These are phyloP conservation scores for Pseudocercospora crystallina DNA, from an alignment of 2,329 filamentous ascomycete genomes.

Conservation along the genomic window DNA sequence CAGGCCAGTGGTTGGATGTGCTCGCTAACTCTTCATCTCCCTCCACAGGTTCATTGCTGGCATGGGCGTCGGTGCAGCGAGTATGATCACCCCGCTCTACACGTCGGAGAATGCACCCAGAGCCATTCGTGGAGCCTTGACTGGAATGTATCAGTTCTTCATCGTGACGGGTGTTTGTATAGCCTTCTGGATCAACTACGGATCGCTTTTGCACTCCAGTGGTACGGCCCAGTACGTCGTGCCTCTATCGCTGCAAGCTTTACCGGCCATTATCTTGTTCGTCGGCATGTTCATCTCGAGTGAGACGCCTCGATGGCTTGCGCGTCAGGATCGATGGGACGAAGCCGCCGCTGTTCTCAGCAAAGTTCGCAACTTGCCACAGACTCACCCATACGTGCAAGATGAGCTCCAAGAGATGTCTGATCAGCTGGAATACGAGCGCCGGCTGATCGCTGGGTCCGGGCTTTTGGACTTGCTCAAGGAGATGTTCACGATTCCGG, in stretches of 20 bases:
- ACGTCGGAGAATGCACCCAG: constrained; percentile 50
- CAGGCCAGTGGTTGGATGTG: constrained; percentile 63
- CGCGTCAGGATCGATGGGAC: constrained; percentile 68
- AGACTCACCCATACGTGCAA: constrained; percentile 59
- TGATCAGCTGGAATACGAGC: constrained; percentile 66
- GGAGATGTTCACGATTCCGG: constrained; percentile 67
- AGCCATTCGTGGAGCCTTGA: constrained; percentile 54
- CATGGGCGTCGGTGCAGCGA: constrained; percentile 35
- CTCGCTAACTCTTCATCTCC: constrained; percentile 21
- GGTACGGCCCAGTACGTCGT: constrained; percentile 52
- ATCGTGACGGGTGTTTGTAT: constrained; percentile 38
- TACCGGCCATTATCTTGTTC: constrained; percentile 63
- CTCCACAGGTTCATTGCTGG: constrained; percentile 50
- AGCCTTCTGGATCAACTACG: constrained; percentile 51
- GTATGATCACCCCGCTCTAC: constrained; percentile 61
- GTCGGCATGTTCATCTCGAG: constrained; percentile 61
- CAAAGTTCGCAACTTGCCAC: constrained; percentile 54
- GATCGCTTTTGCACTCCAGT: constrained; percentile 46
- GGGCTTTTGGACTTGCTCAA: constrained; percentile 63
- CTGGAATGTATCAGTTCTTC: constrained; percentile 62
- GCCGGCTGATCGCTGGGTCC: constrained; percentile 65
- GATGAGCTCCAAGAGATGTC: constrained; percentile 64
- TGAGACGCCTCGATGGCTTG: constrained; percentile 45
- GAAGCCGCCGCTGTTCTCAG: constrained; percentile 58
- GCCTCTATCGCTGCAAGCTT: constrained; percentile 63